A percentile compares a stretch with the other conserved stretches of the same genome.
phyloP scores from a whole-genome alignment of 371 early-diverging fungal species.

The Circinella minor region DNA sequence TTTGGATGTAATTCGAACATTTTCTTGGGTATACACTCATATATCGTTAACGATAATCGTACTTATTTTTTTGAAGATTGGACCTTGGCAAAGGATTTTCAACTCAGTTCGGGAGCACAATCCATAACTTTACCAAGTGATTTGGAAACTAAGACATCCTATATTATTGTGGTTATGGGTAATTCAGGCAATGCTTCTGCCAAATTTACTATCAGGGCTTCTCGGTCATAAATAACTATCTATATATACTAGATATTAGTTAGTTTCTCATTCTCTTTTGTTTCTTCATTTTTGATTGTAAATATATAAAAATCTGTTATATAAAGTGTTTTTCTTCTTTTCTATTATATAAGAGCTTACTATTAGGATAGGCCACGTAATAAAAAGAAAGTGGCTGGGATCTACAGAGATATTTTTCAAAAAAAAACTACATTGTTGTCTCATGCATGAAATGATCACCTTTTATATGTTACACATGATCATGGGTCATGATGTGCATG shows the following conservation, averaged over 20 bases:
- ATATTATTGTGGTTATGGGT: constrained; percentile 52
- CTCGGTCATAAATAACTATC: not conserved
- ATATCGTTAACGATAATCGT: too few species aligned
- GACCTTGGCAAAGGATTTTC: constrained; percentile 37
- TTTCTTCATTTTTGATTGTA: not conserved
- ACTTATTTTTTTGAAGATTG: constrained; percentile 14
- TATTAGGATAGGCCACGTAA: too few species aligned
- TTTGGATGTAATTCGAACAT: not conserved
- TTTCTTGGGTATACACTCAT: not conserved
- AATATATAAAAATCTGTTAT: too few species aligned
- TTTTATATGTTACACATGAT: too few species aligned
- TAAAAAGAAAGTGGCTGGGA: too few species aligned
- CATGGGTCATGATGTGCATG: too few species aligned
- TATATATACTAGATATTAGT: not conserved
- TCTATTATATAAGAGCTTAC: too few species aligned
- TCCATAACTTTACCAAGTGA: constrained; percentile 35
- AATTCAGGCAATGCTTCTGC: constrained; percentile 53
- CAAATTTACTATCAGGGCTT: constrained; percentile 33
- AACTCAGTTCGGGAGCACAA: constrained; percentile 33
- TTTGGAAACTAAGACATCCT: constrained; percentile 34
- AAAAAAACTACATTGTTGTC: too few species aligned
- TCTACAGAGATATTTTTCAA: too few species aligned
- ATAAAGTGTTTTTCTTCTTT: too few species aligned
- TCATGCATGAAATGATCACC: too few species aligned
- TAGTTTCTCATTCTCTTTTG: not conserved